phyloP scores from a whole-genome alignment of 164 flowering plant species.

The Protea cynaroides region DNA sequence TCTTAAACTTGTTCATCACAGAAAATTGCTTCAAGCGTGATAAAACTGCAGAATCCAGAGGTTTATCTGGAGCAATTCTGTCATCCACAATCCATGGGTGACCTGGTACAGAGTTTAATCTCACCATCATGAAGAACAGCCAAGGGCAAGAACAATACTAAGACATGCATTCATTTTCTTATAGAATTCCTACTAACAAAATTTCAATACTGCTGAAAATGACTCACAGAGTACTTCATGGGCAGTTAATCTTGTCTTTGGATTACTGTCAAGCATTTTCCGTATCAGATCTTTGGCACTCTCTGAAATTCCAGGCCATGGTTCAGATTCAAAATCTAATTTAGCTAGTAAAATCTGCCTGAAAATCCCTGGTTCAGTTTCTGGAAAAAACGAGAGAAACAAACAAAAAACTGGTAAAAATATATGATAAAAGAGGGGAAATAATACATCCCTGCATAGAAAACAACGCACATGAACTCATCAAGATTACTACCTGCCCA shows the following conservation, averaged over 20 bases:
- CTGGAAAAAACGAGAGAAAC: slow-evolving; percentile 29
- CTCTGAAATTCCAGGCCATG: slow-evolving; percentile 87
- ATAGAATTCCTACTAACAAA: not conserved
- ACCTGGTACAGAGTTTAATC: slow-evolving; percentile 35
- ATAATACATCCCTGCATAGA: not conserved
- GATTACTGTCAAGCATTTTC: slow-evolving; percentile 76
- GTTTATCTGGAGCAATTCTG: slow-evolving; percentile 74
- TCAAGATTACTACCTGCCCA: slow-evolving; percentile 55
- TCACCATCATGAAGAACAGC: slow-evolving; percentile 5
- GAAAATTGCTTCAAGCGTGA: slow-evolving; percentile 78
- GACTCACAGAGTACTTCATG: slow-evolving; percentile 82
- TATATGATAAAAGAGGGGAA: not conserved
- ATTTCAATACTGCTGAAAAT: slow-evolving; percentile 2
- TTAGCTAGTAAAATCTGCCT: slow-evolving; percentile 70
- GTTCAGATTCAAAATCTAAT: slow-evolving; percentile 73
- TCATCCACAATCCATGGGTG: slow-evolving; percentile 93
- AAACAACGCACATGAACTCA: not conserved
- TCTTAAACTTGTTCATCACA: slow-evolving; percentile 84
- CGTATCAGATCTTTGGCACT: slow-evolving; percentile 75
- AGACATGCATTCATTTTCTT: not conserved
- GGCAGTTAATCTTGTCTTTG: slow-evolving; percentile 61
- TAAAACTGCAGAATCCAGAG: slow-evolving; percentile 80
- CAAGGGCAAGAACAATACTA: not conserved
- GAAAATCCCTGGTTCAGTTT: slow-evolving; percentile 83
- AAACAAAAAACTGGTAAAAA: not conserved